A percentile compares a stretch with the other conserved stretches of the same genome.
Evolutionary conservation across 1,139 yeast species (phyloP).

Genomic region (Candida glucosophila): DNA sequence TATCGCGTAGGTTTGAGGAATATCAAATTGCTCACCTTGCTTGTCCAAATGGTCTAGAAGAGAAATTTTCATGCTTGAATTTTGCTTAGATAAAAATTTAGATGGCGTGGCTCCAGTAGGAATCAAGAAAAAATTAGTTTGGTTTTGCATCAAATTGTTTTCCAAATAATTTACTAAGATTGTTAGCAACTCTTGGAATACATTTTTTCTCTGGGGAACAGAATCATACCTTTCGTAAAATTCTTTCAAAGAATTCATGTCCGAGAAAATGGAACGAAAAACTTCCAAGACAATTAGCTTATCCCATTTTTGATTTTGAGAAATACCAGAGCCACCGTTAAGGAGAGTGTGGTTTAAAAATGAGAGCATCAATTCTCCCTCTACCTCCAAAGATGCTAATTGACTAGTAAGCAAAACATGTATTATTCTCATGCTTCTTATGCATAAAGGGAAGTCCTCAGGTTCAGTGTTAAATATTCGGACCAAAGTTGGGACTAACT

Average conservation of each 20-base stretch:
- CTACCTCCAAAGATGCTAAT: constrained; percentile 55
- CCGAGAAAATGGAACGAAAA: constrained; percentile 50
- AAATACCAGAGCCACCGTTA: constrained; percentile 13
- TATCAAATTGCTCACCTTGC: constrained; percentile 51
- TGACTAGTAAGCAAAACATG: constrained; percentile 54
- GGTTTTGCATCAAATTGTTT: constrained; percentile 22
- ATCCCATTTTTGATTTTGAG: constrained; percentile 45
- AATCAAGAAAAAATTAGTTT: too few species aligned
- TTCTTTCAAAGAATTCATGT: constrained; percentile 40
- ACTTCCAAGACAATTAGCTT: constrained; percentile 65
- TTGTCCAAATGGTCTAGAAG: constrained; percentile 75
- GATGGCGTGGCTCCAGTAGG: too few species aligned
- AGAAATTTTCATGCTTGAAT: constrained; percentile 38
- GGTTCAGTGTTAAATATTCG: constrained; percentile 51
- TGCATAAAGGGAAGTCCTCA: constrained; percentile 57
- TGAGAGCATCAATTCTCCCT: constrained; percentile 73
- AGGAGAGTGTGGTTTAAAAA: constrained; percentile 59
- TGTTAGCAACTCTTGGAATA: constrained; percentile 49
- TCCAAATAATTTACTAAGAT: constrained; percentile 41
- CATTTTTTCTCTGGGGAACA: constrained; percentile 47
- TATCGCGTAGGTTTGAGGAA: constrained; percentile 56
- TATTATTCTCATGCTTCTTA: constrained; percentile 67
- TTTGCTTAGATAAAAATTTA: constrained; percentile 19
- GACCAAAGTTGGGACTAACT: constrained; percentile 67
- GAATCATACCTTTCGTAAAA: constrained; percentile 61